Base-by-base conservation (phyloP, 495 filamentous ascomycete species). In the Hapsidospora chrysogenum region DNA sequence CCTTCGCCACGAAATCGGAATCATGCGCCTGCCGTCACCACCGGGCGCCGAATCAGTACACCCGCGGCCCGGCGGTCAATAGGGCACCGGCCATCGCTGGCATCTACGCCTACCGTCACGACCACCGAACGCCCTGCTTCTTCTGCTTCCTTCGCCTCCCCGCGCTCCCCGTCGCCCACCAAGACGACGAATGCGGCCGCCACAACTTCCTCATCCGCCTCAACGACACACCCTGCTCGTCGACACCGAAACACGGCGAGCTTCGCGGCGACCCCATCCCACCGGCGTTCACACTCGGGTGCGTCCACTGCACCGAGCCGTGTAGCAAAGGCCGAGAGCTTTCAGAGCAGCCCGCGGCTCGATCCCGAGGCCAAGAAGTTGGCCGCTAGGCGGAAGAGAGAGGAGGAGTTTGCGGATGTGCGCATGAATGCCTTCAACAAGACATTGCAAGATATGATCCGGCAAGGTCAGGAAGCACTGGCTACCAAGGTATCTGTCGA, bases 381-480 rank as follows among this genome's bases (percentile, higher is more conserved):
- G 41, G 72, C 79, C 14, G 74, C 75, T 13, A 63, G 69, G 45
- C 69, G 72, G 40, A 60, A 71, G 15, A 70, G 71, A 25, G 74
- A 76, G 17, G 85, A 93, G 43, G 63, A 73, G 30, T 82, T 89
- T 43, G 72, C 77, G 13, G 86, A 95, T 45, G 70, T 72, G 28
- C 74, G 76, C 35, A 68, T 97, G 35, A 70, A 71, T 36, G 70
- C 76, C 15, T 70, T 95, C 51, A 89, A 87, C 47, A 63, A 71
- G 25, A 74, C 76, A 45, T 56, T 95, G 17, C 71, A 78, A 45
- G 74, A 68, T 20, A 83, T 97, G 81, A 92, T 97, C 29, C 54
- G 75, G 6, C 76, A 95, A 51, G 89, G 85, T 0, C 80, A 76
- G 48, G 80, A 89, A 47, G 89, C 89, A 9, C 47, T 95, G 15